A percentile compares a stretch with the other conserved stretches of the same genome.
Evolutionary conservation across 257 asterid genomes (phyloP).

Genomic region (Penstemon barbatus): DNA sequence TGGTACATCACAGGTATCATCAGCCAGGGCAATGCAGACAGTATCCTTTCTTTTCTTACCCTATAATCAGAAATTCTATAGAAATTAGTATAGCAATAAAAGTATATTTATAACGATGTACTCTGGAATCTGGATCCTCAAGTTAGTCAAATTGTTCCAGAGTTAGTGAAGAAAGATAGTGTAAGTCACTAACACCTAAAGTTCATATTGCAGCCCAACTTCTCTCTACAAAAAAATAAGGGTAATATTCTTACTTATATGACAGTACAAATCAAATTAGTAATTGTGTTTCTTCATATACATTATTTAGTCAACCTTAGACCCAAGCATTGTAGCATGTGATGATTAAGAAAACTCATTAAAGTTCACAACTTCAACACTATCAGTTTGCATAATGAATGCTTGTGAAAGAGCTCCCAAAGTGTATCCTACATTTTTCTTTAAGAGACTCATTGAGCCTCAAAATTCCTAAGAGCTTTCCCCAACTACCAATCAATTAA

Average conservation of each 20-base stretch:
- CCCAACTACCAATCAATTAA: too few species aligned
- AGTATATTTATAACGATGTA: not conserved
- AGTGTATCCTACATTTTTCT: not conserved
- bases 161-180: too few species aligned
- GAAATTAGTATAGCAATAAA: conserved; percentile 6
- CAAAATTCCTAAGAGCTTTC: not conserved
- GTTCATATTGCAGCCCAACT: not conserved
- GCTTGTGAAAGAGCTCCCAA: not conserved
- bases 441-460: not conserved
- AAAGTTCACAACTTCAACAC: not conserved
- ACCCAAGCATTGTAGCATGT: not conserved
- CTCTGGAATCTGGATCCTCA: not conserved
- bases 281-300: not conserved
- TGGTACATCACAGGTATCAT: conserved; percentile 70
- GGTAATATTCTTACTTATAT: not conserved
- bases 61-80: conserved; percentile 39
- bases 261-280: not conserved
- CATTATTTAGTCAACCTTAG: not conserved
- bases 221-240: conserved; percentile 1
- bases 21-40: conserved; percentile 84
- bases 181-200: too few species aligned
- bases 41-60: conserved; percentile 90
- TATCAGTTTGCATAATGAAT: not conserved
- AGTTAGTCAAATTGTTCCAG: too few species aligned
- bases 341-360: not conserved